Evolutionary conservation across 202 grass and related monocot species (phyloP), one percentile per base, ranked within the genome.

Genomic region (Zoysia matrella): DNA sequence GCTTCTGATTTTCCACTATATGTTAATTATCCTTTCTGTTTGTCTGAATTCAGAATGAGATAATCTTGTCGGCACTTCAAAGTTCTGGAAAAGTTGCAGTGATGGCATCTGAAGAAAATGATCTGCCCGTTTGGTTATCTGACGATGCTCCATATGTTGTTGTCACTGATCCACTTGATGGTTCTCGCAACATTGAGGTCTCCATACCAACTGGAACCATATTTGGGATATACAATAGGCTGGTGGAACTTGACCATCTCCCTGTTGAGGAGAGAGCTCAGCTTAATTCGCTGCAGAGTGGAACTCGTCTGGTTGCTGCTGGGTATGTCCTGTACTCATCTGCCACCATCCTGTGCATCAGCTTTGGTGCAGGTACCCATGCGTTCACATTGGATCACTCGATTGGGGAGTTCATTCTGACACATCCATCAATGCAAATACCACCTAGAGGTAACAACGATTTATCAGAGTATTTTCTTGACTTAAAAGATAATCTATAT

Each of bases 301-400:
- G 91, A 16, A 78, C 68, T 69, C 74, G 53, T 8, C 81, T 95
- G 69, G 77, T 99, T 5, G 90, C 91, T 48, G 91, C 93, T 18
- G 93, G 88, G n/a, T 95, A 99, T 46, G 81, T 99, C n/a, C 70
- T 99, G 15, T 99, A 99, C 54, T 99, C 92, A 11, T 98, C 96
- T 4, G 91, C 93, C 80, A 99, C 96, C 30, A 89, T 94, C 43
- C 82, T 99, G 4, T 95, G 96, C 50, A 86, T 94, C 66, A 92
- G 91, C 76, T 88, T 99, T 1, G 85, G 92, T 0, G 62, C 58
- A 6, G 96, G 92, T 66, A 94, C 87, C 8, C 93, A 92, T 92
- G 89, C 83, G 8, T 98, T 98, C 78, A 95, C 89, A 2, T 78
- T 99, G 83, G 96, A 99, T 86, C 86, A 69, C 2, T 85, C 73